Conservation (phyloP, 768 basidiomycete genomes). For the Naematelia encephala region DNA sequence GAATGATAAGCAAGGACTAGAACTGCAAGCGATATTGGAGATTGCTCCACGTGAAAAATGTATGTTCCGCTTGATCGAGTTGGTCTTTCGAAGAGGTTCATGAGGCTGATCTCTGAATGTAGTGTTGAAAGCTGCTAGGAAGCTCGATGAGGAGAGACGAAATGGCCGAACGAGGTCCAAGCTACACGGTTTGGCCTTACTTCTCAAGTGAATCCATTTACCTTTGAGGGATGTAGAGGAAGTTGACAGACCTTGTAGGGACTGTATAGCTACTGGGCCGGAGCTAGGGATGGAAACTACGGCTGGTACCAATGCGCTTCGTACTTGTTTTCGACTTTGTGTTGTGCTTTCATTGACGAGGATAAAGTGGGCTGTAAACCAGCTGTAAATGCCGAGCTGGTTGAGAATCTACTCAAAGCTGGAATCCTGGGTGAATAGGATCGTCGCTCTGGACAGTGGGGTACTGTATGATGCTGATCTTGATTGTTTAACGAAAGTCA, state of each 20-base stretch:
- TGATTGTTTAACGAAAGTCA: neutral
- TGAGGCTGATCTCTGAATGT: neutral
- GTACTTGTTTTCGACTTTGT: conserved; percentile 8
- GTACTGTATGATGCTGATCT: no score
- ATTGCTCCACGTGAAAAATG: conserved; percentile 31
- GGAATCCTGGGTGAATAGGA: neutral
- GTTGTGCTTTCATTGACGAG: neutral
- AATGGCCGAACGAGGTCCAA: conserved; percentile 5
- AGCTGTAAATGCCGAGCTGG: neutral
- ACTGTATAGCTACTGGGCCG: conserved; percentile 18
- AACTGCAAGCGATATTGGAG: conserved; percentile 38
- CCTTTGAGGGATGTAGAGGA: neutral
- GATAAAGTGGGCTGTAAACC: neutral
- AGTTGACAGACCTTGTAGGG: conserved; percentile 4
- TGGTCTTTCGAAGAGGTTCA: neutral
- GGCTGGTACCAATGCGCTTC: conserved; percentile 18
- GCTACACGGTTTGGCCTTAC: conserved; percentile 20
- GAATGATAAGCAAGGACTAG: conserved; percentile 33
- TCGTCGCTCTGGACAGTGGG: no score
- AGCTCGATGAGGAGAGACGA: conserved; percentile 14
- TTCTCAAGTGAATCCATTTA: conserved; percentile 27
- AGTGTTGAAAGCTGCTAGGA: conserved; percentile 11
- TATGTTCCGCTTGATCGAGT: conserved; percentile 3
- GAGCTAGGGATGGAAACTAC: conserved; percentile 25
- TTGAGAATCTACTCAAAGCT: neutral